Evolutionary conservation across 2,329 filamentous ascomycete genomes (phyloP), one percentile per base, ranked within the genome.

Genomic region (Botryotinia globosa): DNA sequence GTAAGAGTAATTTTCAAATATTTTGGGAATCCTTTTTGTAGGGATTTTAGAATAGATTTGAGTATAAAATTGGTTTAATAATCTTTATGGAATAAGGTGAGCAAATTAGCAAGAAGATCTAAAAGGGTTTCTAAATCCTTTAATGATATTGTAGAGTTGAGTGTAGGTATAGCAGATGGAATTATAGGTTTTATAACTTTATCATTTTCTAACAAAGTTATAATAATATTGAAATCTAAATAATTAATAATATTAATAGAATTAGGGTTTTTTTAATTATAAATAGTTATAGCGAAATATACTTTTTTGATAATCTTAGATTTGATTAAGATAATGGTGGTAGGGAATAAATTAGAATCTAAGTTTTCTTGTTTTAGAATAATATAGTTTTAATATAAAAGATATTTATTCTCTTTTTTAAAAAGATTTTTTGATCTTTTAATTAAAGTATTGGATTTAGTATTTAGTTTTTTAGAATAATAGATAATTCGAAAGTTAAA

Each of bases 301-400:
- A 48, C 3, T 48, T 48, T 48, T 0, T 48, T 48, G 0, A 10
- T 4, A 12, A 48, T 48, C 4, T 48, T 48, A 0, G 0, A 0
- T 48, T 25, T 3, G 1, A 25, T 48, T 12, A 0, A 4, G 4
- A 4, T 48, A 10, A 1, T 12, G 1, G 25, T 22, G 25, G 1
- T 48, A 4, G 1, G 1, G 0, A 22, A 48, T 1, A 48, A 0
- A 25, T 48, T 0, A 12, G 1, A 4, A 2, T 48, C 0, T 0
- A 25, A 3, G 0, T 48, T 48, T 12, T 48, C 22, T 48, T 48
- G 0, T 48, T 48, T 25, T 1, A 48, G 0, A 12, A 25, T 48
- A 12, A 4, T 25, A 4, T 0, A 1, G 0, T 0, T 48, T 48
- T 48, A 0, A 25, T 48, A 25, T 2, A 48, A 1, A 4, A 25